Conservation (phyloP, 1,139 yeast genomes). For the Debaryomyces nepalensis region DNA sequence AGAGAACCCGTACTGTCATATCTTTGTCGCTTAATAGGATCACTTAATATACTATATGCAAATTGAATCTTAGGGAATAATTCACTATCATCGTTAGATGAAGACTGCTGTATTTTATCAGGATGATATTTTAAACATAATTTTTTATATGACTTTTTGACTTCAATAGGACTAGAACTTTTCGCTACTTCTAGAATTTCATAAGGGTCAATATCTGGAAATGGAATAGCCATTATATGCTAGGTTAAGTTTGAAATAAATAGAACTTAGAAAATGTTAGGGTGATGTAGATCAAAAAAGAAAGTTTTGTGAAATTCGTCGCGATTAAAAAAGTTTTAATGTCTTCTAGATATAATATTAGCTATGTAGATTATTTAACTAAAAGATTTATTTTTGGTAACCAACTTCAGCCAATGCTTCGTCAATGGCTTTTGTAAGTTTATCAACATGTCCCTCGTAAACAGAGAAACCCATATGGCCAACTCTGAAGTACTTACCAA, state of each 20-base stretch:
- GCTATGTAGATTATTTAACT: no score
- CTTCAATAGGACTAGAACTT: constrained; percentile 53
- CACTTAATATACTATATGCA: constrained; percentile 72
- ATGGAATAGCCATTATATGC: constrained; percentile 42
- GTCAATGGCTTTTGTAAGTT: constrained; percentile 40
- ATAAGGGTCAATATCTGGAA: constrained; percentile 70
- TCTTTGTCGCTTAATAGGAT: constrained; percentile 55
- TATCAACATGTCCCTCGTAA: constrained; percentile 48
- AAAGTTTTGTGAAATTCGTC: constrained; percentile 2
- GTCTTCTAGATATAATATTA: constrained; percentile 4
- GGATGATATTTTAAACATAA: constrained; percentile 78
- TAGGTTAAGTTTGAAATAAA: no score
- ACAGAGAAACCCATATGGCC: constrained; percentile 88
- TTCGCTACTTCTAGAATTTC: constrained; percentile 52
- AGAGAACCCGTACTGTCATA: constrained; percentile 74
- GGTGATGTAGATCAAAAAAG: constrained; percentile 2
- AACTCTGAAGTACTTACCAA: constrained; percentile 83
- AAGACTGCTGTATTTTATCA: constrained; percentile 59
- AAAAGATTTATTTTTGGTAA: constrained; percentile 17
- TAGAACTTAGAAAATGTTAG: no score
- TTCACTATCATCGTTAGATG: constrained; percentile 36
- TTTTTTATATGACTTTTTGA: constrained; percentile 74
- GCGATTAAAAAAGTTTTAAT: constrained; percentile 1
- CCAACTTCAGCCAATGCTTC: constrained; percentile 42
- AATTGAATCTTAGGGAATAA: constrained; percentile 73